Conservation (phyloP, 306 rosid genomes). For the Prunus dulcis region DNA sequence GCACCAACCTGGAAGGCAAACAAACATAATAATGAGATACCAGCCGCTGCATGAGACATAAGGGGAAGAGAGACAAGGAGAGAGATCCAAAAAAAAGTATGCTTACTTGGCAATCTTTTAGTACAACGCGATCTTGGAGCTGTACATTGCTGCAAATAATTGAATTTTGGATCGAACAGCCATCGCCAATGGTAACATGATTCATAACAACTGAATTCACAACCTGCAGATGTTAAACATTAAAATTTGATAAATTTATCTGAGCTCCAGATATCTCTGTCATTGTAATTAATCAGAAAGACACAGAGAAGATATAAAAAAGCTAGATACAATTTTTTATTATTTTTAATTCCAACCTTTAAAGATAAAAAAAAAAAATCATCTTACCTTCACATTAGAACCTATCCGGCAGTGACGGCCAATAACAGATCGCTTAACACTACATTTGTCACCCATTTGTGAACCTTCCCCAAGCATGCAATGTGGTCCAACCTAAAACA, state of each 20-base stretch:
- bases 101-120: conserved; percentile 90
- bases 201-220: conserved; percentile 90
- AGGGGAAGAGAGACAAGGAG: background rate
- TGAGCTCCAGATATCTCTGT: background rate
- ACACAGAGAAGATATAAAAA: background rate
- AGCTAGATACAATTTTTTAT: background rate
- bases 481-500: conserved; percentile 91
- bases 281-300: no score
- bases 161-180: conserved; percentile 90
- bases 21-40: conserved; percentile 23
- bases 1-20: conserved; percentile 72
- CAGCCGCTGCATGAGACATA: background rate
- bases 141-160: conserved; percentile 90
- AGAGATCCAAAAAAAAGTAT: background rate
- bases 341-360: conserved; percentile 9
- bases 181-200: conserved; percentile 87
- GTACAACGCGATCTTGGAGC: conserved; percentile 83
- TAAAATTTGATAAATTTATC: background rate
- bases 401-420: conserved; percentile 99
- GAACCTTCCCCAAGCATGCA: conserved; percentile 99
- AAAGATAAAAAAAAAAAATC: conserved; percentile 20
- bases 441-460: conserved; percentile 96
- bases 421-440: conserved; percentile 92
- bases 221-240: conserved; percentile 42
- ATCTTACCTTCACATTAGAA: conserved; percentile 82